phyloP scores from a whole-genome alignment of 768 basidiomycete species.

The Neoboletus magnificus region DNA sequence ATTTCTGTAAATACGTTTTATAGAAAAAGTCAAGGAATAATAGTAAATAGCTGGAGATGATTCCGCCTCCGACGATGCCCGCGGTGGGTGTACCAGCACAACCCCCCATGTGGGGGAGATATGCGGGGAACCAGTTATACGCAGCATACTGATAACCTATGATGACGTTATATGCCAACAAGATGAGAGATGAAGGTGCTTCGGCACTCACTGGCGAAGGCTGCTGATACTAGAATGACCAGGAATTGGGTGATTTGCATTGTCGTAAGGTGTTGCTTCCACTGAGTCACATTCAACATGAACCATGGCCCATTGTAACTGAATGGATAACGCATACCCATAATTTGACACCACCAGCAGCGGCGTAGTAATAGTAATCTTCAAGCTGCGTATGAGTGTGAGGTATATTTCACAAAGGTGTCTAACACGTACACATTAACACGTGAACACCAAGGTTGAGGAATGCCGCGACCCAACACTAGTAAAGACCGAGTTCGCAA shows the following conservation, averaged over 20 bases:
- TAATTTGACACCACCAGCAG: slow-evolving; percentile 55
- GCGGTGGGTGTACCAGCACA: slow-evolving; percentile 16
- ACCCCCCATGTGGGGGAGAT: slow-evolving; percentile 17
- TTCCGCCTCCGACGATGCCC: slow-evolving; percentile 5
- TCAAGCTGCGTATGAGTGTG: background rate
- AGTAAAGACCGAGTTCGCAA: background rate
- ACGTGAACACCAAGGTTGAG: slow-evolving; percentile 92
- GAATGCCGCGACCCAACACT: slow-evolving; percentile 91
- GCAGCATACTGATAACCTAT: slow-evolving; percentile 21
- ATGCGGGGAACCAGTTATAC: slow-evolving; percentile 15
- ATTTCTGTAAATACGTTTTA: slow-evolving; percentile 14
- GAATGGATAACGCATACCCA: slow-evolving; percentile 11
- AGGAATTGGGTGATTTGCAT: slow-evolving; percentile 24
- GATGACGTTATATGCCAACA: background rate
- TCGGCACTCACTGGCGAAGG: slow-evolving; percentile 13
- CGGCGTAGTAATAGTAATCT: slow-evolving; percentile 99
- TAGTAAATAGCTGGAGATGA: slow-evolving; percentile 19
- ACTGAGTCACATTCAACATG: slow-evolving; percentile 4
- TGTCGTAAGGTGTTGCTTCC: slow-evolving; percentile 25
- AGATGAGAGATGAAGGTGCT: background rate
- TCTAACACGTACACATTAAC: slow-evolving; percentile 76
- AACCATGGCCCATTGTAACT: background rate
- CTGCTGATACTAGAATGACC: slow-evolving; percentile 7
- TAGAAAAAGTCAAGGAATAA: slow-evolving; percentile 24
- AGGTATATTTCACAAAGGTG: background rate